Percentiles rank a stretch among this genome's conserved stretches.
phyloP scores from a whole-genome alignment of 129 eudicot species.

The Gnaphalium uliginosum region DNA sequence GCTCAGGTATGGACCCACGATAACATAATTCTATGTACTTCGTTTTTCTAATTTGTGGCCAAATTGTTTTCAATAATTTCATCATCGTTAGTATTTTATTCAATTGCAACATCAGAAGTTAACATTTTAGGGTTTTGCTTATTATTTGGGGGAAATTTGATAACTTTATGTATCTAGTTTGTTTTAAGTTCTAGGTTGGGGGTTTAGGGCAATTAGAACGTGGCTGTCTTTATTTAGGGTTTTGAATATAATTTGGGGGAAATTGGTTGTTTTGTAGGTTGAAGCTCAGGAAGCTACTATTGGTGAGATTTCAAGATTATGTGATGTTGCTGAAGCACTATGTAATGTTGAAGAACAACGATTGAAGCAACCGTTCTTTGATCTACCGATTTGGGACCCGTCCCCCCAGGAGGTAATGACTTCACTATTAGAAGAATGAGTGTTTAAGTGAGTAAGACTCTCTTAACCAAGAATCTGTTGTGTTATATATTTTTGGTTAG shows the following conservation, averaged over 20 bases:
- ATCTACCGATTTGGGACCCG: constrained; percentile 69
- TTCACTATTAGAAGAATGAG: constrained; percentile 50
- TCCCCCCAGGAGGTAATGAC: constrained; percentile 62
- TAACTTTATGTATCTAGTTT: neutral
- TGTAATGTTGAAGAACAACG: constrained; percentile 62
- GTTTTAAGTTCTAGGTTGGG: neutral
- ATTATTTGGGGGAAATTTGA: neutral
- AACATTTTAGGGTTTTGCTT: neutral
- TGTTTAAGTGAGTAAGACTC: constrained; percentile 19
- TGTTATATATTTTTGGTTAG: constrained; percentile 32
- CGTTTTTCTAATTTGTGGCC: constrained; percentile 9
- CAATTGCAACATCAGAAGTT: too few species aligned
- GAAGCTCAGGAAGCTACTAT: constrained; percentile 75
- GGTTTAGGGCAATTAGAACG: constrained; percentile 8
- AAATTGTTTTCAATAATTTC: constrained; percentile 3
- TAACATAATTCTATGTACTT: neutral
- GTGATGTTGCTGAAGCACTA: constrained; percentile 68
- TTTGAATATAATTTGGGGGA: constrained; percentile 27
- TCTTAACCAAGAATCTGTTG: constrained; percentile 22
- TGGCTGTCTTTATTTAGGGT: constrained; percentile 11
- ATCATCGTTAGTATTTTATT: constrained; percentile 1
- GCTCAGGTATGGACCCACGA: constrained; percentile 47
- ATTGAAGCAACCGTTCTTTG: constrained; percentile 39
- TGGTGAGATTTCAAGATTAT: constrained; percentile 46
- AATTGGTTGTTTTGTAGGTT: constrained; percentile 41